Conservation (phyloP, 1,284 basidiomycete species). For the Farysia itapuensis region DNA sequence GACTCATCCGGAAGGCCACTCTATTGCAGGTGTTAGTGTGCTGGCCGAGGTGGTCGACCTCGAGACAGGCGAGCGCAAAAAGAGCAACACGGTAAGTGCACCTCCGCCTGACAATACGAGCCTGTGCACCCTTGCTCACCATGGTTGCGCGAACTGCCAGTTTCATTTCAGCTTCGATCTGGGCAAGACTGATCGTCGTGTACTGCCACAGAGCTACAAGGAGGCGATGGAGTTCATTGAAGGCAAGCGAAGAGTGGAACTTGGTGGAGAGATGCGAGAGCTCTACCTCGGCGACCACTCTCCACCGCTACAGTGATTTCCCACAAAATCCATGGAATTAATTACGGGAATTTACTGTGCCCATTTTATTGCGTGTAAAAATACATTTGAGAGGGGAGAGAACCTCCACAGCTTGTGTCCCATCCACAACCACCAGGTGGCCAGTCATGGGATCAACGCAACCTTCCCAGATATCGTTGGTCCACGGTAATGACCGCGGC, state of each 20-base stretch:
- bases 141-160: slow-evolving; percentile 1
- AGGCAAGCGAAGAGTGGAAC: slow-evolving; percentile 42
- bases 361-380: too few species aligned
- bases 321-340: too few species aligned
- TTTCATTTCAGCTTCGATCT: slow-evolving; percentile 54
- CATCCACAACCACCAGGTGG: too few species aligned
- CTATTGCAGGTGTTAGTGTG: slow-evolving; percentile 41
- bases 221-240: slow-evolving; percentile 55
- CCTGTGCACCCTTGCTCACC: neutral
- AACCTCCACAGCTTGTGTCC: too few species aligned
- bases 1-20: slow-evolving; percentile 4
- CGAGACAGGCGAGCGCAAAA: slow-evolving; percentile 32
- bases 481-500: neutral
- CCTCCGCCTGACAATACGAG: neutral
- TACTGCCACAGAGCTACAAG: slow-evolving; percentile 40
- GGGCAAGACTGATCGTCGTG: slow-evolving; percentile 19
- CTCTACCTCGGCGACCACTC: slow-evolving; percentile 21
- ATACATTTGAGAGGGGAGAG: too few species aligned
- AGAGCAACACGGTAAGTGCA: slow-evolving; percentile 42
- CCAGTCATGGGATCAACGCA: too few species aligned
- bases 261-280: slow-evolving; percentile 43
- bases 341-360: too few species aligned
- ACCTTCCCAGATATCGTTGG: too few species aligned
- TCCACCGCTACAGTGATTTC: too few species aligned
- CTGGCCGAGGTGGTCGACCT: slow-evolving; percentile 48